These are phyloP conservation scores for Lepraria neglecta DNA, from an alignment of 495 filamentous ascomycete species.

Conservation along the genomic window DNA sequence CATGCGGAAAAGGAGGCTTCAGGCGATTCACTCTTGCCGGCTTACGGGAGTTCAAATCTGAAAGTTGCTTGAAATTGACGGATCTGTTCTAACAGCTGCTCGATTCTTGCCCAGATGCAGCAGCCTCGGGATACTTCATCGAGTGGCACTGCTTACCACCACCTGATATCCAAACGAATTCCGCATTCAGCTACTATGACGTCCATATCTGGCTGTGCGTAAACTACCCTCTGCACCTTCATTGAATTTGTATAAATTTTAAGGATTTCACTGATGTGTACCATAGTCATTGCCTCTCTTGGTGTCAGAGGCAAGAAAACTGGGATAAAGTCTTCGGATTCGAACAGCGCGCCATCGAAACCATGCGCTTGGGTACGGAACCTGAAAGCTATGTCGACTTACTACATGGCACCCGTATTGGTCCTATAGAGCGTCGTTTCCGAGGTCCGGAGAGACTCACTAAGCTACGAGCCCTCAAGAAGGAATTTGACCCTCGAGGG, in stretches of 20 bases:
- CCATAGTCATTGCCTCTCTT: slow-evolving; percentile 23
- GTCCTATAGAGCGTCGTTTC: slow-evolving; percentile 21
- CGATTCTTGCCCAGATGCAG: slow-evolving; percentile 20
- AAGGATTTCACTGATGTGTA: too few species aligned
- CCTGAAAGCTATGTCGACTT: slow-evolving; percentile 18
- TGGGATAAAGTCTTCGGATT: slow-evolving; percentile 12
- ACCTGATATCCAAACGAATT: slow-evolving; percentile 4
- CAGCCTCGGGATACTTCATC: slow-evolving; percentile 18
- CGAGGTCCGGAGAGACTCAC: slow-evolving; percentile 3
- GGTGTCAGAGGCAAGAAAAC: slow-evolving; percentile 13
- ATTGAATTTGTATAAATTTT: not conserved
- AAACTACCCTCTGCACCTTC: not conserved
- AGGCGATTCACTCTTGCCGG: slow-evolving; percentile 26
- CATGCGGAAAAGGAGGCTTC: slow-evolving; percentile 26
- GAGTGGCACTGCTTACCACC: slow-evolving; percentile 25
- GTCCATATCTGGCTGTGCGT: slow-evolving; percentile 22
- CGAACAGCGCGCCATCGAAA: slow-evolving; percentile 17
- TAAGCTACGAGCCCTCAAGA: slow-evolving; percentile 10
- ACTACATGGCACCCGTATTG: slow-evolving; percentile 19
- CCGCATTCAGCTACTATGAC: slow-evolving; percentile 13
- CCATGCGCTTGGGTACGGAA: slow-evolving; percentile 22
- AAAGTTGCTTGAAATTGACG: slow-evolving; percentile 18
- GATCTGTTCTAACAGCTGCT: slow-evolving; percentile 24
- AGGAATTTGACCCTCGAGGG: slow-evolving; percentile 7
- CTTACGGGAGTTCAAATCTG: slow-evolving; percentile 18